Conservation (phyloP, 2,329 filamentous ascomycete genomes). For the Hypomyces rosellus region DNA sequence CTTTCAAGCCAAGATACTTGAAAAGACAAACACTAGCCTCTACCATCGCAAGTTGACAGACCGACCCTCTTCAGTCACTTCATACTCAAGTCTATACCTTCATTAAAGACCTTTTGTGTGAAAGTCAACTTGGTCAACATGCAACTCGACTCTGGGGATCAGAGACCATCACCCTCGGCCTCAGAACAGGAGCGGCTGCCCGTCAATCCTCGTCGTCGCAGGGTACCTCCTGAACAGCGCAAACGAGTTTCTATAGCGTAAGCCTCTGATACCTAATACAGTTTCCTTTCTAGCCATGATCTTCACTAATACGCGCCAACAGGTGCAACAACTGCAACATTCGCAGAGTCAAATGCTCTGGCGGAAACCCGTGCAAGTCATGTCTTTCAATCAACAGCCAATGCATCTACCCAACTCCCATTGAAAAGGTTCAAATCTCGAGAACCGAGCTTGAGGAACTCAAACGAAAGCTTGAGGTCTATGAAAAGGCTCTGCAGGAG, state of each 20-base stretch:
- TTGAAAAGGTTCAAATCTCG: slow-evolving; percentile 39
- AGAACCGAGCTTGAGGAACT: slow-evolving; percentile 37
- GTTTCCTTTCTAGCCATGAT: background rate
- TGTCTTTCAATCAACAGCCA: slow-evolving; percentile 37
- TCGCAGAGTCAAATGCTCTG: slow-evolving; percentile 46
- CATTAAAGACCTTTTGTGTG: background rate
- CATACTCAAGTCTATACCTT: too few relatives aligned
- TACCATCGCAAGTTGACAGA: too few relatives aligned
- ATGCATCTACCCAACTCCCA: slow-evolving; percentile 40
- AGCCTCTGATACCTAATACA: background rate
- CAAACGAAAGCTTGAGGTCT: slow-evolving; percentile 30
- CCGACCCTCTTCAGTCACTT: too few relatives aligned
- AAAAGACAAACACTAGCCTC: too few relatives aligned
- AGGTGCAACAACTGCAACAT: slow-evolving; percentile 50
- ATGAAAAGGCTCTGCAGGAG: slow-evolving; percentile 34
- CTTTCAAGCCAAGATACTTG: too few relatives aligned
- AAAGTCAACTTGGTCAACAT: slow-evolving; percentile 13
- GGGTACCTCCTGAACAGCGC: slow-evolving; percentile 40
- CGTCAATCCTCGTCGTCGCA: slow-evolving; percentile 44
- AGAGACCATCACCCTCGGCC: slow-evolving; percentile 14
- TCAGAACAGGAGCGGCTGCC: slow-evolving; percentile 33
- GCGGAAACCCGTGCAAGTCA: slow-evolving; percentile 41
- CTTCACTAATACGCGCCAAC: background rate
- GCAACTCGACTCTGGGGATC: slow-evolving; percentile 22
- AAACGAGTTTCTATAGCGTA: slow-evolving; percentile 46